These are phyloP conservation scores for Globisporangium ultimum DNA, from an alignment of 352 stramenopile genomes.

Conservation along the genomic window DNA sequence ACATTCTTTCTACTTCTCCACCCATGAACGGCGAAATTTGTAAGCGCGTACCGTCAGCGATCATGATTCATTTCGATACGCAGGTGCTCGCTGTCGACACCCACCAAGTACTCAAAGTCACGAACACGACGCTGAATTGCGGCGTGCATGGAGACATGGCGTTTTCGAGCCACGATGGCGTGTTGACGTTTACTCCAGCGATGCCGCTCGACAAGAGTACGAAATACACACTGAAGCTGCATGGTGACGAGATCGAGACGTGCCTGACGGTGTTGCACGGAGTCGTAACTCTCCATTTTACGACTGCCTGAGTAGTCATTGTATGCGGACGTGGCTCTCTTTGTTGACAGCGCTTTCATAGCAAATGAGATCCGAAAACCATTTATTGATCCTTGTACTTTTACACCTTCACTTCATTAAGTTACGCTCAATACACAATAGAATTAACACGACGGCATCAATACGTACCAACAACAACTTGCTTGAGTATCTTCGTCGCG, in stretches of 20 bases:
- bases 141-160: slow-evolving; percentile 19
- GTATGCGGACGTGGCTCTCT: too few relatives aligned
- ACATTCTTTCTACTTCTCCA: slow-evolving; percentile 14
- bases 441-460: too few relatives aligned
- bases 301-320: slow-evolving; percentile 3
- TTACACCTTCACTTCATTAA: too few relatives aligned
- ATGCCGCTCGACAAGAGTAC: slow-evolving; percentile 32
- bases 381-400: too few relatives aligned
- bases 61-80: slow-evolving; percentile 20
- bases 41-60: neutral
- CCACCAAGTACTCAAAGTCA: slow-evolving; percentile 30
- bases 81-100: slow-evolving; percentile 26
- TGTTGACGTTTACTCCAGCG: slow-evolving; percentile 27
- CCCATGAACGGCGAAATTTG: slow-evolving; percentile 14
- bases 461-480: too few relatives aligned
- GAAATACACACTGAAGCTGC: slow-evolving; percentile 28
- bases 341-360: too few relatives aligned
- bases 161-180: slow-evolving; percentile 12
- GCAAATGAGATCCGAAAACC: too few relatives aligned
- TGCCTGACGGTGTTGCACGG: slow-evolving; percentile 11
- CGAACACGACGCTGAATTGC: slow-evolving; percentile 17
- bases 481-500: too few relatives aligned
- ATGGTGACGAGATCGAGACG: slow-evolving; percentile 24
- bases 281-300: slow-evolving; percentile 19
- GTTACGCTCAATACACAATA: too few relatives aligned